Percentiles rank a stretch among this genome's conserved stretches.
These are phyloP conservation scores for Aspergillus flavus DNA, from an alignment of 2,329 filamentous ascomycete species.

Conservation along the genomic window DNA sequence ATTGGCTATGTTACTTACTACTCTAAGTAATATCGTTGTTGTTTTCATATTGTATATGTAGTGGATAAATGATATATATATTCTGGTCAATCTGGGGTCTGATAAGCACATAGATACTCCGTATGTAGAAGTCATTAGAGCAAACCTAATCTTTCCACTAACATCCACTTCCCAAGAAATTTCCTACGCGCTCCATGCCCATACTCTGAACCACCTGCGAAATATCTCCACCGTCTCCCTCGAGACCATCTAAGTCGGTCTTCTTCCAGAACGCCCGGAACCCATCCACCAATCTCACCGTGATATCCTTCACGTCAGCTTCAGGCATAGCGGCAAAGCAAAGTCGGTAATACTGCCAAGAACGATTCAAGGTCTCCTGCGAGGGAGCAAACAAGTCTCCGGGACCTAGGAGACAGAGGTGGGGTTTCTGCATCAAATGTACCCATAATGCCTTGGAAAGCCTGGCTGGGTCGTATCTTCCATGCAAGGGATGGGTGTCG, in stretches of 20 bases:
- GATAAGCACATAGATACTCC: background rate
- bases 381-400: slow-evolving; percentile 75
- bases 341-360: slow-evolving; percentile 73
- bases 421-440: slow-evolving; percentile 68
- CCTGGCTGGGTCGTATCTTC: slow-evolving; percentile 54
- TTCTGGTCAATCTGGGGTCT: background rate
- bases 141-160: background rate
- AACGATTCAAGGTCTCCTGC: slow-evolving; percentile 58
- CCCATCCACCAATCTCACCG: slow-evolving; percentile 67
- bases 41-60: background rate
- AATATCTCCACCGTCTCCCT: slow-evolving; percentile 24
- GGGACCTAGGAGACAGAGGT: slow-evolving; percentile 69
- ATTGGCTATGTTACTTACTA: background rate
- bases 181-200: slow-evolving; percentile 10
- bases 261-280: slow-evolving; percentile 77
- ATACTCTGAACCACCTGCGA: slow-evolving; percentile 6
- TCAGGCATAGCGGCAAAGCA: slow-evolving; percentile 86
- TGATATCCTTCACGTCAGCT: slow-evolving; percentile 65
- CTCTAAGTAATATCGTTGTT: background rate
- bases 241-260: slow-evolving; percentile 52
- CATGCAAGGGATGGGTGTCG: slow-evolving; percentile 70
- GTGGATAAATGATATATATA: background rate
- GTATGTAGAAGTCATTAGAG: background rate
- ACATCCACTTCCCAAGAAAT: slow-evolving; percentile 23
- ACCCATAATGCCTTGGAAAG: slow-evolving; percentile 71